Base-by-base conservation (phyloP, 306 rosid species). In the Rubus idaeus region DNA sequence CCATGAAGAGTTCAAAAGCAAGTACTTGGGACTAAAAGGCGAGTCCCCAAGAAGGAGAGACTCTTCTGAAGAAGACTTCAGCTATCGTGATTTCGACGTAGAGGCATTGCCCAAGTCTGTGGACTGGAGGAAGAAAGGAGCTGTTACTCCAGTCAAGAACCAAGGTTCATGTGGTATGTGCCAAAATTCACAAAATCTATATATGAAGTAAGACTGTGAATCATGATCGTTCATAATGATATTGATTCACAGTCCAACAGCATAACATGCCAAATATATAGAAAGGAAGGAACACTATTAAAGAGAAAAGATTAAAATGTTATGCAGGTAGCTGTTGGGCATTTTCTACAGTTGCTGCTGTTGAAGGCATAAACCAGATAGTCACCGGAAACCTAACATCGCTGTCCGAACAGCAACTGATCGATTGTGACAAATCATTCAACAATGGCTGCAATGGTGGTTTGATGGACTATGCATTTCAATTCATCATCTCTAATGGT, bases 41-140 rank as follows among this genome's bases (percentile, higher is more conserved):
- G 87, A 81, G 49, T 69, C 52, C 77, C 72, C 77, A 0, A 60
- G 66, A 63, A 64, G 70, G 61, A 75, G 75, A 68, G 53, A 68
- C 5, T 46, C 83, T 1, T 49, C 79, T 46, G 52, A 39, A 0
- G 79, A 55, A 53, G 84, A 82, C 16, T 81, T 83, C 83, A 81
- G 80, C 46, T 86, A 83, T 16, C 55, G 86, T 57, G 82, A 74
- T 18, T 14, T 74, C 52, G 70, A 86, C 6, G 70, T 72, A 1
- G 73, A 44, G 62, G 87, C 82, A 58, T 66, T 86, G 79, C 86
- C 87, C 21, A 80, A 83, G 75, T 83, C 89, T 9, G 84, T 86
- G 50, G 90, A 84, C 56, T 87, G 90, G 90, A 84, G 90, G 66
- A 82, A 78, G 73, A 87, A 84, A 65, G 90, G 88, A 78, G 88